Evolutionary conservation across 441 rosid genomes (phyloP).

Genomic region (Brassica balearica): DNA sequence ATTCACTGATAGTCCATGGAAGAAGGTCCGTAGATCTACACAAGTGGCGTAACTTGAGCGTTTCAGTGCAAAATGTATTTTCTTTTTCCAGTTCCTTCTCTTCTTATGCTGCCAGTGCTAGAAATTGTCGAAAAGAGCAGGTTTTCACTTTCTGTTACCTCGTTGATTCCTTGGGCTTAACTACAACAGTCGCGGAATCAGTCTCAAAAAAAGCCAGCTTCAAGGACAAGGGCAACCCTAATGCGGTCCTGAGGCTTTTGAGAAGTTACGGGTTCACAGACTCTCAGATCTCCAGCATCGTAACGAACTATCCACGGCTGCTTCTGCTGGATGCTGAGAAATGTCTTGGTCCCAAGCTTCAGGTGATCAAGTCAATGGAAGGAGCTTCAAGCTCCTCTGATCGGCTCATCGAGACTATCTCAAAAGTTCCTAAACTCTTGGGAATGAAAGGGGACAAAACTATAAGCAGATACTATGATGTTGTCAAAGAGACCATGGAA

Average conservation of each 20-base stretch:
- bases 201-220: slow-evolving; percentile 29
- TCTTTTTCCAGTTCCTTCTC: slow-evolving; percentile 8
- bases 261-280: slow-evolving; percentile 43
- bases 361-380: slow-evolving; percentile 29
- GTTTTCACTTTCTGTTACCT: slow-evolving; percentile 37
- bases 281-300: slow-evolving; percentile 39
- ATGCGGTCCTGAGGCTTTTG: slow-evolving; percentile 38
- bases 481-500: slow-evolving; percentile 24
- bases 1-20: slow-evolving; percentile 30
- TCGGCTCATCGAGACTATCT: slow-evolving; percentile 27
- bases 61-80: slow-evolving; percentile 17
- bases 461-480: slow-evolving; percentile 2
- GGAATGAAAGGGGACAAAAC: slow-evolving; percentile 1
- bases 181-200: slow-evolving; percentile 39
- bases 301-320: slow-evolving; percentile 38
- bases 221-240: slow-evolving; percentile 27
- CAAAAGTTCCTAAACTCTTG: slow-evolving; percentile 27
- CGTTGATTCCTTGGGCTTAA: slow-evolving; percentile 45
- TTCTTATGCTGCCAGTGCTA: slow-evolving; percentile 2
- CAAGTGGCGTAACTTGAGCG: slow-evolving; percentile 7
- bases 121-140: slow-evolving; percentile 17
- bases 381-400: slow-evolving; percentile 37
- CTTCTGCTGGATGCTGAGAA: slow-evolving; percentile 36
- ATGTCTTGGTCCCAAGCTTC: slow-evolving; percentile 45
- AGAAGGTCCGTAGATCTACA: slow-evolving; percentile 16